Evolutionary conservation across 768 basidiomycete genomes (phyloP), one percentile per base, ranked within the genome.

Genomic region (Suillus alpinus): DNA sequence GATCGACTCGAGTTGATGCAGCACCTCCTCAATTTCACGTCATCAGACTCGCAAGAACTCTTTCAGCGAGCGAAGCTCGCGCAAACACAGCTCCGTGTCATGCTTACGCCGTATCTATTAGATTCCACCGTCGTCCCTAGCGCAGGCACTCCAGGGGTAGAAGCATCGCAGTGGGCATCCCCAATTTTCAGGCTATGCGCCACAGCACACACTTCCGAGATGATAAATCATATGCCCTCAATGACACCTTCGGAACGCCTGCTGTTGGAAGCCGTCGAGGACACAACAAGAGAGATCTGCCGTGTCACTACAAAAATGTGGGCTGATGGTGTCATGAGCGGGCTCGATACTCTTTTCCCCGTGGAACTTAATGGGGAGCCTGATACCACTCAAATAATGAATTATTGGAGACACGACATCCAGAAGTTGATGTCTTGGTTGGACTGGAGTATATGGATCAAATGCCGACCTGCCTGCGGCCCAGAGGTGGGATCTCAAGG

Each of bases 1-100:
- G 75, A 73, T n/a, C 68, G 82, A n/a, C 69, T 84, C 12, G 77
- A 81, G 56, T 61, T 76, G 23, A 62, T 80, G 8, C 74, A 68
- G 16, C 68, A 78, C 61, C 67, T 79, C 29, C 69, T 83, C 4
- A 71, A 74, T 46, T 52, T 61, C 36, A 53, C 41, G 5, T 23
- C 41, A 1, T 52, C 69, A 12, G 61, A 71, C 16, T 26, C 65
- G 14, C 52, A 62, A 23, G 55, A 18, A n/a, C 31, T 67, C 39
- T 3, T 63, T 9, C 59, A 60, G 56, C 46, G 52, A 26, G 58
- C 62, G n/a, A 56, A 41, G 18, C 57, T 57, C n/a, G 23, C 56
- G 7, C 62, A 63, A 6, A 61, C 51, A 7, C 70, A 72, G 55
- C 62, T 72, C 23, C 64, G 68, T n/a, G 56, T 61, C 52, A 62